Base-by-base conservation (phyloP, 306 rosid species). In the Dicorynia guianensis region DNA sequence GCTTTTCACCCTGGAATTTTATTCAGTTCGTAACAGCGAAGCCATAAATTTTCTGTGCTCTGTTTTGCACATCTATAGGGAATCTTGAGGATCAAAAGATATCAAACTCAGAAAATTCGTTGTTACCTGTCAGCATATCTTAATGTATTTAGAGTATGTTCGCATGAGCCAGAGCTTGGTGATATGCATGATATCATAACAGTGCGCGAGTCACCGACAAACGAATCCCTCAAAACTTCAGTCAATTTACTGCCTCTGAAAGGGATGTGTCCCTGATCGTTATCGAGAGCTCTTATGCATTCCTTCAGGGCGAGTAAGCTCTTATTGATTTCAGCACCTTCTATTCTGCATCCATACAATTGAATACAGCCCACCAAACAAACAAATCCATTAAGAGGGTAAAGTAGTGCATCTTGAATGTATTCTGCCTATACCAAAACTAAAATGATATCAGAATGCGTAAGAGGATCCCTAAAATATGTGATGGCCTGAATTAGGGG, bases 251-350 rank as follows among this genome's bases (percentile, higher is more conserved):
- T 96, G 75, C 99, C 99, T 86, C 99, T 86, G 83, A 96, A 96
- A 77, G 99, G 99, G 77, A 96, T 96, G 80, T 92, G 99, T 36
- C 98, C 98, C 83, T 96, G 99, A 86, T 96, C 99, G 73, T 89
- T 96, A 81, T 96, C 99, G 70, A 96, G 99, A 78, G 99, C 99
- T 87, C 99, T 87, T 50, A 92, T 96, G 80, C 99, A 96, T 84
- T 96, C 99, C 83, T 96, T 96, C 33, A 96, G 80, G 69, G 99
- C 99, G 36, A 96, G 98, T 88, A 96, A 92, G 89, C 99, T 96
- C 85, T 96, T 96, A 12, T 96, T 96, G 83, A 96, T 96, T 81
- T 96, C 99, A 85, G 99, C 99, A 75, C 99, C 99, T 89, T 96
- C 99, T 86, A 96, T 96, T 78, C 99, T 96, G 98, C 89, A 81